Percentiles rank a stretch among this genome's conserved stretches.
Conservation (phyloP, 2,329 filamentous ascomycete species). For the Cordyceps farinosa region DNA sequence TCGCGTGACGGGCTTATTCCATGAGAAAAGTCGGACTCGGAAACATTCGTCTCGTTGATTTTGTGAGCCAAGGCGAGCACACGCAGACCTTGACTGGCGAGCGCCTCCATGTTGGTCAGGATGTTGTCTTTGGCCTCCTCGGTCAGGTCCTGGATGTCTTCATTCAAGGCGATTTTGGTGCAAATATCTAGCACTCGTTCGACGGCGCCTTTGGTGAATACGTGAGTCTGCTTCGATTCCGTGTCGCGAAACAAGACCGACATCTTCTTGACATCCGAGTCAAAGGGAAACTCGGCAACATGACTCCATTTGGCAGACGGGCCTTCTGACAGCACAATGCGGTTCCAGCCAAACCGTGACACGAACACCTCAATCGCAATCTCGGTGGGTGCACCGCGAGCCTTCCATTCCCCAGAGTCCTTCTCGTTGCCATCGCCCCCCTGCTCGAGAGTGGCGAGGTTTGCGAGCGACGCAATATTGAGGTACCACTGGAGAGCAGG, state of each 20-base stretch:
- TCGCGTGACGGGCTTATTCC: slow-evolving; percentile 22
- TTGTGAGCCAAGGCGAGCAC: slow-evolving; percentile 58
- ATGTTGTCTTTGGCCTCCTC: slow-evolving; percentile 46
- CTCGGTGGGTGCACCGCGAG: slow-evolving; percentile 50
- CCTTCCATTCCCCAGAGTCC: slow-evolving; percentile 35
- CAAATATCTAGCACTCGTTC: slow-evolving; percentile 62
- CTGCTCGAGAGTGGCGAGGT: slow-evolving; percentile 56
- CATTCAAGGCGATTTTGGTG: slow-evolving; percentile 41
- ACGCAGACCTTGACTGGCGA: slow-evolving; percentile 62
- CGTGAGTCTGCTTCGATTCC: slow-evolving; percentile 31
- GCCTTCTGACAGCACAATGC: slow-evolving; percentile 29
- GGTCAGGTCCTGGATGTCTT: slow-evolving; percentile 33
- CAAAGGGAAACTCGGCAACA: slow-evolving; percentile 54
- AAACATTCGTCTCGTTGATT: slow-evolving; percentile 14
- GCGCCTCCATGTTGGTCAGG: slow-evolving; percentile 61
- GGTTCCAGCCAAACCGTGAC: slow-evolving; percentile 46
- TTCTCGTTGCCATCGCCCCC: slow-evolving; percentile 26
- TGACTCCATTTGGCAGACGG: slow-evolving; percentile 33
- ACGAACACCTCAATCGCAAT: slow-evolving; percentile 58
- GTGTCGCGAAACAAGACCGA: slow-evolving; percentile 47
- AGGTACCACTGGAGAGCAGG: slow-evolving; percentile 47
- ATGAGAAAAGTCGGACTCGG: slow-evolving; percentile 29
- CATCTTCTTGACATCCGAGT: slow-evolving; percentile 57
- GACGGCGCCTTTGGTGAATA: slow-evolving; percentile 62
- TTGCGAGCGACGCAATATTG: slow-evolving; percentile 56